Evolutionary conservation across 2,329 filamentous ascomycete genomes (phyloP), one percentile per base, ranked within the genome.

Genomic region (Aspergillus sp.): DNA sequence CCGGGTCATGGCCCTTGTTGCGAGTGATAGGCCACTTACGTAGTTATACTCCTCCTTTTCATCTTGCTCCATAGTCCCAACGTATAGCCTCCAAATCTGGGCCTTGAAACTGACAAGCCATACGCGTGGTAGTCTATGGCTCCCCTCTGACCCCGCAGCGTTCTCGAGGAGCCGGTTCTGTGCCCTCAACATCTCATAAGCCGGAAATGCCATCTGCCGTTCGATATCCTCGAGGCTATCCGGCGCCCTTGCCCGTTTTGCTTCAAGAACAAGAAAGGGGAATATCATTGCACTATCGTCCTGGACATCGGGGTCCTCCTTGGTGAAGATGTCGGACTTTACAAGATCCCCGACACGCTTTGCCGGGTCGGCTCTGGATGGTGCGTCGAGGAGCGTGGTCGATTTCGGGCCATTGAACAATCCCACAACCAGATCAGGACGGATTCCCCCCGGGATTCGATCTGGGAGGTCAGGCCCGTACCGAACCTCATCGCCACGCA

Each of bases 241-340:
- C 22, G 19, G n/a, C 7, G 52, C 52, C 38, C 41, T 54, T 25
- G n/a, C 52, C n/a, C 22, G 23, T 17, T 54, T 54, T 3, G 52
- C 52, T 54, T 54, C 52, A 23, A 54, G 52, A 54, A 54, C 8
- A 7, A 54, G 11, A 45, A 54, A 54, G n/a, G 52, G 52, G 41
- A 54, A 54, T 2, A 54, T 28, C 31, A 54, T 54, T 19, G 5
- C 38, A 54, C 34, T 45, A 3, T 23, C 8, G 9, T 46, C n/a
- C 19, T 49, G 4, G 7, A 49, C 4, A 17, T 25, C 22, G 47
- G 47, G 19, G 47, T 49, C 47, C 2, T 49, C 22, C 9, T 49
- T 49, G 38, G 23, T n/a, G n/a, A 54, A 54, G 9, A 54, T 23
- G 22, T 54, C 52, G 38, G 52, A 9, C 25, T 47, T 31, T 4